Conservation (phyloP, 1,284 basidiomycete genomes). For the Trichosporon coremiiforme region DNA sequence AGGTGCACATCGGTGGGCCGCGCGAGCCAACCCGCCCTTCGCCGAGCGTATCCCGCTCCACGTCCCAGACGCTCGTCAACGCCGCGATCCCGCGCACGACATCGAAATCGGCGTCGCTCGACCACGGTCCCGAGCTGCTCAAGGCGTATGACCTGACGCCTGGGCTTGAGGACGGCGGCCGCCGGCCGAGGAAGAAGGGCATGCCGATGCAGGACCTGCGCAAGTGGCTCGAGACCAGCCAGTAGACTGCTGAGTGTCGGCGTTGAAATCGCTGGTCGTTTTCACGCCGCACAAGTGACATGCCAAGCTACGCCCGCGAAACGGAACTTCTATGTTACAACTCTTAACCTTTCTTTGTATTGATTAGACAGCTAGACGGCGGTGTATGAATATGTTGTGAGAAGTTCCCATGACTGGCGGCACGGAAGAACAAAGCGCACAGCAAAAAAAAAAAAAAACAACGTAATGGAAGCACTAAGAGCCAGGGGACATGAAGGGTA, state of each 20-base stretch:
- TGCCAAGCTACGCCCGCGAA: too few relatives aligned
- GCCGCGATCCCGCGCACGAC: not conserved
- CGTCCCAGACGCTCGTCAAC: not conserved
- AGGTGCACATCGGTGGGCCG: constrained; percentile 6
- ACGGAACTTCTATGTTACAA: too few relatives aligned
- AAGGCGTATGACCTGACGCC: constrained; percentile 28
- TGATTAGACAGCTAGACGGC: too few relatives aligned
- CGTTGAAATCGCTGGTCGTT: not conserved
- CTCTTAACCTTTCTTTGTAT: too few relatives aligned
- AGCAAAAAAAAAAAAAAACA: too few relatives aligned
- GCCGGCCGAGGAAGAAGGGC: constrained; percentile 30
- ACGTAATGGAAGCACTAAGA: too few relatives aligned
- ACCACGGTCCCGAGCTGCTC: constrained; percentile 13
- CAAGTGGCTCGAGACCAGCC: constrained; percentile 27
- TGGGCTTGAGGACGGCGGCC: constrained; percentile 26
- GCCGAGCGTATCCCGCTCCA: not conserved
- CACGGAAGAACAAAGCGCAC: too few relatives aligned
- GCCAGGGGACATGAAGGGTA: too few relatives aligned
- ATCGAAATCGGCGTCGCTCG: not conserved
- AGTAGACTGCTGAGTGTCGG: not conserved
- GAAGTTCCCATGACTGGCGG: too few relatives aligned
- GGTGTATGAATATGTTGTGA: too few relatives aligned
- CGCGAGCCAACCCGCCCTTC: not conserved
- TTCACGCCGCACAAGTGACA: too few relatives aligned
- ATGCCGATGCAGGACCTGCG: constrained; percentile 31